These are phyloP conservation scores for Purshia tridentata DNA, from an alignment of 306 rosid genomes.

Conservation along the genomic window DNA sequence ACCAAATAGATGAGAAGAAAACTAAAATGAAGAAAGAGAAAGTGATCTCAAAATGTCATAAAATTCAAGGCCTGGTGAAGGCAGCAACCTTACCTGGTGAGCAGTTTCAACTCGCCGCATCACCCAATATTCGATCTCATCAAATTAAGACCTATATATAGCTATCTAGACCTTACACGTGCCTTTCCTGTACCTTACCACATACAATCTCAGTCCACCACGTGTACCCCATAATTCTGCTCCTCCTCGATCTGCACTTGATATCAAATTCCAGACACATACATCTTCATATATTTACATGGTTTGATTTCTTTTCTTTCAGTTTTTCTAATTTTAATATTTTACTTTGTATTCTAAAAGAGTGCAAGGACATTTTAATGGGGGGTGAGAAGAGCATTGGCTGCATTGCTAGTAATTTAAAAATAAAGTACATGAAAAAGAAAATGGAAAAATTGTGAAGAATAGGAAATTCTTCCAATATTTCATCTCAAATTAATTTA, in stretches of 20 bases:
- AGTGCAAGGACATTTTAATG: no score
- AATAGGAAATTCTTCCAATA: conserved; percentile 21
- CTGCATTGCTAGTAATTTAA: no score
- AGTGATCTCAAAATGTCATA: neutral
- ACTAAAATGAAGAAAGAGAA: no score
- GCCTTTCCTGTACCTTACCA: neutral
- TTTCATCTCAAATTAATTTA: conserved; percentile 64
- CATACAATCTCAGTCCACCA: neutral
- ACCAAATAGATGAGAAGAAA: neutral
- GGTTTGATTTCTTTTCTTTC: neutral
- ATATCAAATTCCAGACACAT: neutral
- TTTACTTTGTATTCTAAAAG: no score
- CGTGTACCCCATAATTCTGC: neutral
- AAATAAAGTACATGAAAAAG: neutral
- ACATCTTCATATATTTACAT: neutral
- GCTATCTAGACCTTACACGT: neutral
- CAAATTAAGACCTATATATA: neutral
- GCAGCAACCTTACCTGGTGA: conserved; percentile 15
- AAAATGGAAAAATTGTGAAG: neutral
- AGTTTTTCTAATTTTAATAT: no score
- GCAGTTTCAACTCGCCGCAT: conserved; percentile 56
- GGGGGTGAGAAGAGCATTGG: no score
- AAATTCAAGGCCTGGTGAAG: neutral
- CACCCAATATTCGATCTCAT: neutral
- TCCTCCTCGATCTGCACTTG: neutral